phyloP scores from a whole-genome alignment of 768 basidiomycete genomes.

The Megacollybia marginata region DNA sequence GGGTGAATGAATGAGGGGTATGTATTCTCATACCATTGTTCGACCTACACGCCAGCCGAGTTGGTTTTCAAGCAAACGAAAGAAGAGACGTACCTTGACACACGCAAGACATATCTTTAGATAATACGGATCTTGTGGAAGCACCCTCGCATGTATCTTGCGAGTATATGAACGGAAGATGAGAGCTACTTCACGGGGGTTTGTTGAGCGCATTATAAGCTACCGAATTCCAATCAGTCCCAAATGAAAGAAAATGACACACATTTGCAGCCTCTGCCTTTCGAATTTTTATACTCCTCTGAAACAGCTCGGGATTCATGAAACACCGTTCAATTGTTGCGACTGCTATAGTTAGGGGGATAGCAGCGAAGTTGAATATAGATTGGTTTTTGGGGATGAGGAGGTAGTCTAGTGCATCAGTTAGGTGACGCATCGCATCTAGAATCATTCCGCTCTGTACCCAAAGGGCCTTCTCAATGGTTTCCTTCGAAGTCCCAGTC shows the following conservation, averaged over 20 bases:
- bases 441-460: no score
- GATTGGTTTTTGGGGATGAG: constrained; percentile 81
- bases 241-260: constrained; percentile 86
- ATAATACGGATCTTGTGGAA: constrained; percentile 74
- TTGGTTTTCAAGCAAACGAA: constrained; percentile 1
- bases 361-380: constrained; percentile 93
- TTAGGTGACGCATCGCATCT: constrained; percentile 48
- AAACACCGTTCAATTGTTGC: constrained; percentile 88
- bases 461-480: constrained; percentile 81
- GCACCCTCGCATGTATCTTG: constrained; percentile 85
- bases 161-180: no score
- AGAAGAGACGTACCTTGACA: constrained; percentile 54
- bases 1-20: constrained; percentile 95
- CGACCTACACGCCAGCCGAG: constrained; percentile 50
- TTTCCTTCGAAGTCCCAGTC: constrained; percentile 56
- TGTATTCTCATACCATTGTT: constrained; percentile 88
- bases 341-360: constrained; percentile 93
- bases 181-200: no score
- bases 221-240: constrained; percentile 82
- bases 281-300: no score
- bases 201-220: no score
- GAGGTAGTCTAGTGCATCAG: constrained; percentile 87
- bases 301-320: no score
- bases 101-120: constrained; percentile 84
- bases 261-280: no score